These are phyloP conservation scores for Ophiostoma ips DNA, from an alignment of 2,329 filamentous ascomycete genomes.

Conservation along the genomic window DNA sequence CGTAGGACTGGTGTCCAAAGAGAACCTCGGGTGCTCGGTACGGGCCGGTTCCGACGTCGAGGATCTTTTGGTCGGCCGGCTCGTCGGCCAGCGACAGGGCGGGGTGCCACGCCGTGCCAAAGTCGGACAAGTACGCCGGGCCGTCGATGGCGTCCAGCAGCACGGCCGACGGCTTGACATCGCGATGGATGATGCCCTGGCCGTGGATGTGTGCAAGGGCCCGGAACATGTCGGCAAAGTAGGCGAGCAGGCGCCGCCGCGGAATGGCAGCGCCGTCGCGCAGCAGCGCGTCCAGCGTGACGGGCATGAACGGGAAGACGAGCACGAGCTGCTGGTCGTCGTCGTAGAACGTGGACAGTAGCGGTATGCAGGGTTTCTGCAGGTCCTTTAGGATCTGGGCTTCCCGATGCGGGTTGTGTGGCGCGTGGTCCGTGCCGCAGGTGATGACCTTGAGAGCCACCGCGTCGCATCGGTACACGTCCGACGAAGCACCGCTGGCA, in stretches of 20 bases:
- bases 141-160: conserved; percentile 53
- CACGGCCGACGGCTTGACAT: conserved; percentile 87
- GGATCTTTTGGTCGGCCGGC: conserved; percentile 54
- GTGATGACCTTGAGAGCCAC: conserved; percentile 76
- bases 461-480: conserved; percentile 56
- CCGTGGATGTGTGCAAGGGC: conserved; percentile 60
- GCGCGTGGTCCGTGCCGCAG: conserved; percentile 56
- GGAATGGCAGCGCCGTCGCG: conserved; percentile 16
- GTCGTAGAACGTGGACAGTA: conserved; percentile 63
- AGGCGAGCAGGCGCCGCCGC: conserved; percentile 25
- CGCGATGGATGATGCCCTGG: conserved; percentile 73
- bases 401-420: conserved; percentile 73
- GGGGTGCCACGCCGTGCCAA: conserved; percentile 80
- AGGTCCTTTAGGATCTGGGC: conserved; percentile 55
- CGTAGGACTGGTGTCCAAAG: conserved; percentile 69
- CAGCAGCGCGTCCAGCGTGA: conserved; percentile 58
- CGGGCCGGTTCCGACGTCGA: conserved; percentile 84
- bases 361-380: conserved; percentile 43
- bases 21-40: conserved; percentile 83
- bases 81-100: conserved; percentile 46
- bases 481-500: conserved; percentile 63
- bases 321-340: conserved; percentile 59
- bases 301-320: conserved; percentile 70
- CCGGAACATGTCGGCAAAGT: conserved; percentile 53
- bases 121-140: conserved; percentile 73